Percentiles rank a stretch among this genome's conserved stretches.
phyloP scores from a whole-genome alignment of 139 green algal species.

The Chlamydomonas asymmetrica region DNA sequence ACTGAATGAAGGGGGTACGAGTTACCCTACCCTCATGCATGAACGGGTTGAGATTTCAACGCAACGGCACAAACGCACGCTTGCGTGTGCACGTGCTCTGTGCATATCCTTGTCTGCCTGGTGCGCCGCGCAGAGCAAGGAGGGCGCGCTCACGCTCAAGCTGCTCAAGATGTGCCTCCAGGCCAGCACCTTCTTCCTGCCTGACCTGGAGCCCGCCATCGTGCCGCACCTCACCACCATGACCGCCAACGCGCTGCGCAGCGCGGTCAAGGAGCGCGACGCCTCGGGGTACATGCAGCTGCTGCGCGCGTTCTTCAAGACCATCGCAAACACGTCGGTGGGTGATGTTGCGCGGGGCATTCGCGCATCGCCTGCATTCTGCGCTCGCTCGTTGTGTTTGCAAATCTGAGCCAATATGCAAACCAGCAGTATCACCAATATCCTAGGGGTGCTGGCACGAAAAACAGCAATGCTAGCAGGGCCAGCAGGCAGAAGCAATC shows the following conservation, averaged over 20 bases:
- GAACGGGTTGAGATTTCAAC: not conserved
- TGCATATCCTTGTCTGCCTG: not conserved
- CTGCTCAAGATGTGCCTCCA: constrained; percentile 70
- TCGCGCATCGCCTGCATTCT: no score
- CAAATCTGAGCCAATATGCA: no score
- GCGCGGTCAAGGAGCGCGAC: constrained; percentile 31
- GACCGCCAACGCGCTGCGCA: constrained; percentile 1
- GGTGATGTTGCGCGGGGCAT: no score
- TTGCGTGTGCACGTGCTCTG: not conserved
- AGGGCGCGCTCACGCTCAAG: constrained; percentile 50
- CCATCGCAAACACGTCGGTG: not conserved
- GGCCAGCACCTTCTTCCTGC: constrained; percentile 42
- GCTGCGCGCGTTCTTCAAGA: constrained; percentile 65
- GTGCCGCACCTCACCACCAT: constrained; percentile 25
- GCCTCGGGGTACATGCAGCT: constrained; percentile 64
- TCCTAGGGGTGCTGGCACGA: no score
- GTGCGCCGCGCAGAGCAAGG: constrained; percentile 4
- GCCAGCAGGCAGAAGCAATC: no score
- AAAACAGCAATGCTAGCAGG: no score
- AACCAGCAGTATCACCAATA: no score
- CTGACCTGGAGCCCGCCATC: constrained; percentile 27
- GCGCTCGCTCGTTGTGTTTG: no score
- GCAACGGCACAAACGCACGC: not conserved
- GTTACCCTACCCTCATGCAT: not conserved
- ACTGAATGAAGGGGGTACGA: no score